Evolutionary conservation across 768 basidiomycete species (phyloP).

Genomic region (Podaxis sp.): DNA sequence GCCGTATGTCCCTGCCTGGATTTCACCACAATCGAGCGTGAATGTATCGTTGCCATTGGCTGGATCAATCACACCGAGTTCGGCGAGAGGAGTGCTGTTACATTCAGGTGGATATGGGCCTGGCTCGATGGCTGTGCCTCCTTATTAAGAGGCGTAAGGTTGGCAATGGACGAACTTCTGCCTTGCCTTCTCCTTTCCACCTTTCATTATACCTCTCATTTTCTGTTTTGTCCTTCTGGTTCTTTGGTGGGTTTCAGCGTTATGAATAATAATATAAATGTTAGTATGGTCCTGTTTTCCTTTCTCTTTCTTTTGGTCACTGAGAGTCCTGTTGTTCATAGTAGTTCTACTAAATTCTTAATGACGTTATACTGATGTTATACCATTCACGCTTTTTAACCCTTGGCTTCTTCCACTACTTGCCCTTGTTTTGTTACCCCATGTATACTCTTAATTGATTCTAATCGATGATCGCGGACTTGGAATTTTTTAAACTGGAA

Average conservation of each 20-base stretch:
- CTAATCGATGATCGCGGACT: not conserved
- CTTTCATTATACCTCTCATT: not conserved
- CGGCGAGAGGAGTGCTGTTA: constrained; percentile 10
- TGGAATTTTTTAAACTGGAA: not conserved
- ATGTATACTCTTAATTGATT: not conserved
- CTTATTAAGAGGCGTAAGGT: not conserved
- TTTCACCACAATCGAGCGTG: constrained; percentile 17
- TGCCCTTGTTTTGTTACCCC: not conserved
- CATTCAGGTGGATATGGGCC: not conserved
- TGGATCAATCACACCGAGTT: constrained; percentile 17
- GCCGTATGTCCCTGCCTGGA: constrained; percentile 29
- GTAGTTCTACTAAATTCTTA: not conserved
- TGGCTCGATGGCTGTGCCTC: not conserved
- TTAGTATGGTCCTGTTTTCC: not conserved
- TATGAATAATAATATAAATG: not conserved
- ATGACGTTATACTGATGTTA: not conserved
- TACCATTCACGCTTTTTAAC: not conserved
- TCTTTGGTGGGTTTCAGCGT: not conserved
- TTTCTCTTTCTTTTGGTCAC: not conserved
- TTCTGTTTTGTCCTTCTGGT: not conserved
- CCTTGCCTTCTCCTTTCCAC: not conserved
- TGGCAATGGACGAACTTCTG: too few relatives aligned
- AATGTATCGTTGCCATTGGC: constrained; percentile 12
- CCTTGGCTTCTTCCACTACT: not conserved
- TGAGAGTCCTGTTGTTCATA: not conserved